These are phyloP conservation scores for Skeletonema tropicum DNA, from an alignment of 108 stramenopile species.

Conservation along the genomic window DNA sequence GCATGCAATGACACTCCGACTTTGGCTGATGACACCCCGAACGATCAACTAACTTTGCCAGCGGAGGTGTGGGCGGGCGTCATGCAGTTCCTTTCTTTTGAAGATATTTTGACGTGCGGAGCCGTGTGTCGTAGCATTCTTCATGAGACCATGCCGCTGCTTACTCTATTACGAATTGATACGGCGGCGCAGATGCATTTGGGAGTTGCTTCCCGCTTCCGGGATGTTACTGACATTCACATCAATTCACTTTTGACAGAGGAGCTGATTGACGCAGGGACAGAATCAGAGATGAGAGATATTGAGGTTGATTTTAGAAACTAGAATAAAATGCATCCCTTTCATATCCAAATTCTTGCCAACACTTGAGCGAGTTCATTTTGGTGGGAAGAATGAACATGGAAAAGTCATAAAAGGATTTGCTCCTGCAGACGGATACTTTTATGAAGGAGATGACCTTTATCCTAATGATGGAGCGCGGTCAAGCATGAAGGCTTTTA, in stretches of 20 bases:
- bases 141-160: slow-evolving; percentile 2
- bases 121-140: background rate
- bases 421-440: background rate
- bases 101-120: background rate
- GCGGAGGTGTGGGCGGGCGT: slow-evolving; percentile 10
- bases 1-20: background rate
- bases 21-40: background rate
- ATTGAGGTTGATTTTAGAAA: background rate
- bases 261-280: background rate
- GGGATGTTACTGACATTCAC: slow-evolving; percentile 9
- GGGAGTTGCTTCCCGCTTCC: background rate
- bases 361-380: slow-evolving; percentile 5
- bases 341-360: background rate
- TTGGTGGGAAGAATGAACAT: background rate
- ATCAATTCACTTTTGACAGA: slow-evolving; percentile 4
- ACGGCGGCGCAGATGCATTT: background rate
- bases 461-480: background rate
- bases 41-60: background rate
- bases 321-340: background rate
- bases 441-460: background rate
- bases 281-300: background rate
- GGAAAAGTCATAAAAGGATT: background rate
- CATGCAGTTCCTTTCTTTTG: background rate
- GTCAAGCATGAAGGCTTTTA: background rate
- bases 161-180: background rate